These are phyloP conservation scores for Nakataea oryzae DNA, from an alignment of 2,329 filamentous ascomycete genomes.

Conservation along the genomic window DNA sequence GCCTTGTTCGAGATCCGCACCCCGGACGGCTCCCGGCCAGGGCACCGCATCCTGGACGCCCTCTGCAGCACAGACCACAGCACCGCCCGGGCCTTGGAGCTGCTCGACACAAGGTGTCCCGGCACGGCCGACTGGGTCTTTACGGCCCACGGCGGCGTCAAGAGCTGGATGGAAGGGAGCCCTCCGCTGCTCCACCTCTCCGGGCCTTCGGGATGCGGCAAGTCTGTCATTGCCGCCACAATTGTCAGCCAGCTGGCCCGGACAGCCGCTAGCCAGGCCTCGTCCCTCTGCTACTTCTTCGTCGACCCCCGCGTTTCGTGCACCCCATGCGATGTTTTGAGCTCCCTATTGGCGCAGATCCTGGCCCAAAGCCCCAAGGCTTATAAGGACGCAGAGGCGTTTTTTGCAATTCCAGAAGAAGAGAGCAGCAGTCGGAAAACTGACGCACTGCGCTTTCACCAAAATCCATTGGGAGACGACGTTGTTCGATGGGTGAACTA, in stretches of 20 bases:
- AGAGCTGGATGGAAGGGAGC: neutral
- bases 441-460: neutral
- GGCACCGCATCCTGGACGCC: neutral
- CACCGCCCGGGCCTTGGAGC: neutral
- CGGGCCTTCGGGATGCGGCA: slow-evolving; percentile 17
- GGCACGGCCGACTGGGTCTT: neutral
- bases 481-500: neutral
- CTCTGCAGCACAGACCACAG: neutral
- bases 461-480: neutral
- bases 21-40: neutral
- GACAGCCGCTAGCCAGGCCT: neutral
- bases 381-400: neutral
- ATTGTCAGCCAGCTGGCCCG: slow-evolving; percentile 6
- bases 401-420: too few relatives aligned
- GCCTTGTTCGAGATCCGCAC: neutral
- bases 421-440: neutral
- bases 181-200: slow-evolving; percentile 2
- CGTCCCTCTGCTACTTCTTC: neutral
- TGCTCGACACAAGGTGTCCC: neutral
- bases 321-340: neutral
- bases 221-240: slow-evolving; percentile 13
- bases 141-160: neutral
- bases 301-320: neutral
- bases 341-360: neutral
- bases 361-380: neutral